These are phyloP conservation scores for Dicorynia guianensis DNA, from an alignment of 306 rosid species.

Conservation along the genomic window DNA sequence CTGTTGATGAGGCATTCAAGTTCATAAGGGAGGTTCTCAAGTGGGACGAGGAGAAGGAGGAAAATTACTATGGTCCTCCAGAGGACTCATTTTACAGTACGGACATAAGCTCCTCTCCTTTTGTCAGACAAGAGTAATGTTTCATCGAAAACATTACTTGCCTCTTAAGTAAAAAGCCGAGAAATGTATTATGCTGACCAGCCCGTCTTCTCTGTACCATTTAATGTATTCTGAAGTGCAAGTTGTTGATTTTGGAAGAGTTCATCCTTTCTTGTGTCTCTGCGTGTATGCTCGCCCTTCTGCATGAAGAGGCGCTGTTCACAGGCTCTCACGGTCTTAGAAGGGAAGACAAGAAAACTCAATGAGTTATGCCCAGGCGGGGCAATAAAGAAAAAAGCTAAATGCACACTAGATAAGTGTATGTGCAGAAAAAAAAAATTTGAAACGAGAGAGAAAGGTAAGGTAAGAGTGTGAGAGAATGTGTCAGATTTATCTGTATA, in stretches of 20 bases:
- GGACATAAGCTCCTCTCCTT: slow-evolving; percentile 92
- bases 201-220: slow-evolving; percentile 34
- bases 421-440: too few species aligned
- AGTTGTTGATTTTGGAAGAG: slow-evolving; percentile 48
- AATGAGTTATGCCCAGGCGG: too few species aligned
- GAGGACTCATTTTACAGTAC: slow-evolving; percentile 96
- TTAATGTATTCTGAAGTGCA: slow-evolving; percentile 39
- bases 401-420: too few species aligned
- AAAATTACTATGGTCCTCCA: slow-evolving; percentile 73
- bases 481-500: too few species aligned
- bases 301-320: background rate
- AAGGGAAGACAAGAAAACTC: background rate
- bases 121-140: slow-evolving; percentile 66
- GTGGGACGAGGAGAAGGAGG: slow-evolving; percentile 97
- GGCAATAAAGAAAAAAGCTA: too few species aligned
- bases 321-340: slow-evolving; percentile 20
- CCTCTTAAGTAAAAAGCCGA: slow-evolving; percentile 22
- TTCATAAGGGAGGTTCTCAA: slow-evolving; percentile 88
- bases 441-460: too few species aligned
- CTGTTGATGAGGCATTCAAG: slow-evolving; percentile 90
- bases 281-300: slow-evolving; percentile 32
- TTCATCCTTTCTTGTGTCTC: slow-evolving; percentile 33
- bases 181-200: slow-evolving; percentile 40
- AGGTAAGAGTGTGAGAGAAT: too few species aligned
- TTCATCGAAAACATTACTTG: slow-evolving; percentile 20